These are phyloP conservation scores for Biancaea sappan DNA, from an alignment of 306 rosid genomes.

Conservation along the genomic window DNA sequence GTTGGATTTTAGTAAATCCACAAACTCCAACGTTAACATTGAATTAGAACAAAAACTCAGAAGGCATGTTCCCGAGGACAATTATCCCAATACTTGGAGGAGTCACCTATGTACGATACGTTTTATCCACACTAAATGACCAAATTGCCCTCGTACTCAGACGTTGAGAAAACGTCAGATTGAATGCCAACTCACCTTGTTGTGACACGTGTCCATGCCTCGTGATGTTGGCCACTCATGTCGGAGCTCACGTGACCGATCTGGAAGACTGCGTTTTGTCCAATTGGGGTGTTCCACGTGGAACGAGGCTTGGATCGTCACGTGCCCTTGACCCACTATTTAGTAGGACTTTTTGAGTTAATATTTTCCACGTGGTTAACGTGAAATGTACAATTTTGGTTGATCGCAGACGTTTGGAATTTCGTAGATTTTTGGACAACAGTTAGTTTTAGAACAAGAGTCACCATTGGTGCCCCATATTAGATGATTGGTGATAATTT, in stretches of 20 bases:
- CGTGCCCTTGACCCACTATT: conserved; percentile 41
- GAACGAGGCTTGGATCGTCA: conserved; percentile 35
- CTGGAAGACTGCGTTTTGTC: conserved; percentile 35
- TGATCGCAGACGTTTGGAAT: no score
- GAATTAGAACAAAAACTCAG: not conserved
- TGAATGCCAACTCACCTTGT: conserved; percentile 10
- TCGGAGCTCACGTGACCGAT: conserved; percentile 51
- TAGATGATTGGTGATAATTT: no score
- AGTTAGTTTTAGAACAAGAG: no score
- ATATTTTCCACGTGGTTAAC: no score
- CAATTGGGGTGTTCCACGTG: conserved; percentile 39
- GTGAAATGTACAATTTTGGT: no score
- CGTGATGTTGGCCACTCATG: conserved; percentile 37
- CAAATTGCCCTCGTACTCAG: conserved; percentile 34
- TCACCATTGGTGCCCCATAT: no score
- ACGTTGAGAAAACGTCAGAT: conserved; percentile 19
- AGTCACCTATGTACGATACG: not conserved
- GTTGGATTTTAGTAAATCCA: not conserved
- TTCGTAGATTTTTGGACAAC: no score
- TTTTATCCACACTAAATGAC: not conserved
- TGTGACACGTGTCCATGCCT: conserved; percentile 47
- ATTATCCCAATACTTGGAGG: conserved; percentile 32
- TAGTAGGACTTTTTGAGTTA: no score
- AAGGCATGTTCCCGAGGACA: conserved; percentile 37
- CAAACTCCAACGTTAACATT: conserved; percentile 4